These are phyloP conservation scores for Barnettozyma vustinii DNA, from an alignment of 805 yeast genomes.

Conservation along the genomic window DNA sequence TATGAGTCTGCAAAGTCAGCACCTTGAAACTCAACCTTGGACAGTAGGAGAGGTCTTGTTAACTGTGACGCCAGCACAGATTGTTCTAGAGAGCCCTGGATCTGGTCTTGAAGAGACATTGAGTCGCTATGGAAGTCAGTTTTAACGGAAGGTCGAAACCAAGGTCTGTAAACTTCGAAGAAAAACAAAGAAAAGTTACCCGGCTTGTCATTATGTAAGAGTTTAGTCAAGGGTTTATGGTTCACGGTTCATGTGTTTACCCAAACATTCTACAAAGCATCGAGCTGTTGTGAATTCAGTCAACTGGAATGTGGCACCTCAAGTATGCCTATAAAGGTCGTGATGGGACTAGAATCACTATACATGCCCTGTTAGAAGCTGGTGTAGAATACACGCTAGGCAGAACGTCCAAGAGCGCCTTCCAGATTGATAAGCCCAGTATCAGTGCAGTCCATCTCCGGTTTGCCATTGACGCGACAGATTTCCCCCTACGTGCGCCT, in stretches of 20 bases:
- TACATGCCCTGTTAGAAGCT: conserved; percentile 5
- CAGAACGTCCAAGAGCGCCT: conserved; percentile 1
- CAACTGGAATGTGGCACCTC: conserved; percentile 11
- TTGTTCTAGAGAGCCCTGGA: background rate
- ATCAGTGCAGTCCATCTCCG: conserved; percentile 13
- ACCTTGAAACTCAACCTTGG: conserved; percentile 19
- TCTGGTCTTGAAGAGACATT: conserved; percentile 3
- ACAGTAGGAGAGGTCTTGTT: conserved; percentile 19
- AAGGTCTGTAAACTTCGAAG: background rate
- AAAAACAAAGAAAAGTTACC: background rate
- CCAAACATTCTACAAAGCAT: background rate
- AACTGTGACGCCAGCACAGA: conserved; percentile 1
- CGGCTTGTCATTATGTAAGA: too few relatives aligned
- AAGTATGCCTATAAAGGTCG: conserved; percentile 5
- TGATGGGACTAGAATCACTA: background rate
- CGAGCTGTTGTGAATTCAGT: background rate
- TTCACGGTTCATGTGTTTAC: too few relatives aligned
- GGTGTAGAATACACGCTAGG: conserved; percentile 8
- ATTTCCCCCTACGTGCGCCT: conserved; percentile 10
- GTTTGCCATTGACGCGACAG: conserved; percentile 9
- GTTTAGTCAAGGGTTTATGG: too few relatives aligned
- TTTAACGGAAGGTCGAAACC: background rate
- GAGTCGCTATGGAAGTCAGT: background rate
- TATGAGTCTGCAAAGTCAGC: conserved; percentile 37
- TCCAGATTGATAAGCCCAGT: conserved; percentile 4